Base-by-base conservation (phyloP, 257 asterid genomes). In the Fraxinus excelsior region DNA sequence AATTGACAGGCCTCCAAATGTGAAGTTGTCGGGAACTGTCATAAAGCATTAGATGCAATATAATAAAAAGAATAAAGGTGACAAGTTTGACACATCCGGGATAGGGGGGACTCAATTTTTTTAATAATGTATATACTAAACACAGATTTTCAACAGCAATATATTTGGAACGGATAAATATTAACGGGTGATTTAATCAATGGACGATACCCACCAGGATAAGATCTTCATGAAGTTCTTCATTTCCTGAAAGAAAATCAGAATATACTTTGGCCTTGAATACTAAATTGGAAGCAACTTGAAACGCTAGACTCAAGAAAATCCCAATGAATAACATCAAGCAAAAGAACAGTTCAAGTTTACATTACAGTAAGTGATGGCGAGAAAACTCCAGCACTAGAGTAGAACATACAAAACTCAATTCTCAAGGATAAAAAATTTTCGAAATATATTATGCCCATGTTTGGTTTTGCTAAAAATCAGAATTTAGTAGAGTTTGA, bases 1-100 rank as follows among this genome's bases (percentile, higher is more conserved):
- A 89, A 95, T 78, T 91, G 93, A 84, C 96, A 91, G 75, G 97
- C 99, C 81, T 91, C 96, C 87, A 89, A 80, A 87, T 95, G 99
- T 79, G 99, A 93, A 49, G 96, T 95, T 73, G 96, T 83, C 19
- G 99, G 99, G 79, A 85, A 79, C 99, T 95, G 96, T 49, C 68
- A 77, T 23, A 69, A 76, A 81, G 79, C 83, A 80, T 74, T 72
- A 74, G 73, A 82, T 74, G 82, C 35, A 77, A 76, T 44, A 29
- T 26, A 67, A 70, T 67, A 10, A 29, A 70, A 18, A 74, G 53
- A 78, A 69, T 29, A 53, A 79, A 31, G 74, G 76, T 35, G 71
- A 77, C 19, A 71, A 80, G 32, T 62, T 16, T n/a, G 53, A 37
- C 23, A 10, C 53, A 42, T 25, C 72, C 60, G 46, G 26, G 60